Evolutionary conservation across 179 eudicot genomes (phyloP).

Genomic region (Sideroxylon spinosum): DNA sequence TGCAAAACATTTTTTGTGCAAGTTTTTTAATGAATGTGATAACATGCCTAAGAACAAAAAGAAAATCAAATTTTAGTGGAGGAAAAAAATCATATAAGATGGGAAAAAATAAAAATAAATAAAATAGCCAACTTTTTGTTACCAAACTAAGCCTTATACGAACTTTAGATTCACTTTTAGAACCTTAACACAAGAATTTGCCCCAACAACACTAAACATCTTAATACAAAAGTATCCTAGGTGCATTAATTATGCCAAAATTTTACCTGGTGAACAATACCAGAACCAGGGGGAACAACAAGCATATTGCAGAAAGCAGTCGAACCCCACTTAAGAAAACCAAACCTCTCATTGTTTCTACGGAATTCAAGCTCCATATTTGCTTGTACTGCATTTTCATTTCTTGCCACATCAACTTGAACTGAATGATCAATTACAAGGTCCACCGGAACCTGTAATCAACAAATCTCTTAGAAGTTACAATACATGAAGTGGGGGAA

Average conservation of each 20-base stretch:
- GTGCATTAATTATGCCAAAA: not conserved
- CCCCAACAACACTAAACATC: not conserved
- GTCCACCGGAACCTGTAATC: constrained; percentile 79
- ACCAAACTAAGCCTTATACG: too few relatives aligned
- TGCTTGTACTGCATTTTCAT: constrained; percentile 70
- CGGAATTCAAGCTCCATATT: constrained; percentile 76
- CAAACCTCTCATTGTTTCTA: constrained; percentile 84
- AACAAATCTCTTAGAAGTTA: constrained; percentile 8
- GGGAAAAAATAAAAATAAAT: too few relatives aligned
- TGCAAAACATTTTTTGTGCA: too few relatives aligned
- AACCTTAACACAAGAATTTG: not conserved
- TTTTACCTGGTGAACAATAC: constrained; percentile 88
- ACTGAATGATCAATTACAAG: constrained; percentile 94
- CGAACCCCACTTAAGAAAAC: constrained; percentile 90
- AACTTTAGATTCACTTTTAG: not conserved
- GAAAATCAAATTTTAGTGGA: too few relatives aligned
- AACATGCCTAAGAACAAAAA: too few relatives aligned
- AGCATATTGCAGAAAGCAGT: constrained; percentile 90
- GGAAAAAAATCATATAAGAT: too few relatives aligned
- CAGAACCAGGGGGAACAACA: constrained; percentile 95
- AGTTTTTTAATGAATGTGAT: too few relatives aligned
- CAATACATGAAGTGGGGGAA: not conserved
- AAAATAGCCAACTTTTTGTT: too few relatives aligned
- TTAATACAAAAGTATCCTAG: not conserved
- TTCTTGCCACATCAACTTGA: constrained; percentile 85